Conservation (phyloP, 208 protist genomes). For the Naegleria fowleri region DNA sequence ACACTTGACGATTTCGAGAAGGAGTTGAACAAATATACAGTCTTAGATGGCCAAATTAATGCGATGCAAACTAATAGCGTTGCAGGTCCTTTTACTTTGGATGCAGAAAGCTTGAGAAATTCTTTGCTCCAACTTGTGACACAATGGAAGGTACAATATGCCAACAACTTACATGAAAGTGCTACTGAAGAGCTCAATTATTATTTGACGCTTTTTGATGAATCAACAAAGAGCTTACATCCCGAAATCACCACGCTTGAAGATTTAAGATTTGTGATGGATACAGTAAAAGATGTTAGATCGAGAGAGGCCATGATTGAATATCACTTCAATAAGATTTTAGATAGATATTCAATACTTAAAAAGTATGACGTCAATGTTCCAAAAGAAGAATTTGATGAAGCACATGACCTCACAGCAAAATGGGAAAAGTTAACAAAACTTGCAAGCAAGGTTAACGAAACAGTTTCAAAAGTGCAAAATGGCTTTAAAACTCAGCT, state of each 20-base stretch:
- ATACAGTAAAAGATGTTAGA: slow-evolving; percentile 77
- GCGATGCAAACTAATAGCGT: slow-evolving; percentile 69
- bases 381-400: slow-evolving; percentile 90
- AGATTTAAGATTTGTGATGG: slow-evolving; percentile 84
- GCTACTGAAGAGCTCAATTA: slow-evolving; percentile 65
- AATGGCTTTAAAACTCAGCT: slow-evolving; percentile 82
- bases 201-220: slow-evolving; percentile 84
- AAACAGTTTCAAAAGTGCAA: slow-evolving; percentile 82
- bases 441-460: slow-evolving; percentile 61
- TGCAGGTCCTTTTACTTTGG: slow-evolving; percentile 79
- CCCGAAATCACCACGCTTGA: slow-evolving; percentile 83
- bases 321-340: slow-evolving; percentile 71
- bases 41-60: slow-evolving; percentile 77
- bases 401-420: slow-evolving; percentile 80
- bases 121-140: slow-evolving; percentile 73
- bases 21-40: slow-evolving; percentile 75
- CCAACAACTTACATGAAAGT: slow-evolving; percentile 78
- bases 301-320: slow-evolving; percentile 81
- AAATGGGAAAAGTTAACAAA: slow-evolving; percentile 81
- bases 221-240: slow-evolving; percentile 71
- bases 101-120: slow-evolving; percentile 84
- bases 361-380: slow-evolving; percentile 76
- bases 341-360: slow-evolving; percentile 84
- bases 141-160: slow-evolving; percentile 88
- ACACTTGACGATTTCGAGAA: slow-evolving; percentile 82